Conservation (phyloP, 345 rosid species). For the Eucalyptus pauciflora region DNA sequence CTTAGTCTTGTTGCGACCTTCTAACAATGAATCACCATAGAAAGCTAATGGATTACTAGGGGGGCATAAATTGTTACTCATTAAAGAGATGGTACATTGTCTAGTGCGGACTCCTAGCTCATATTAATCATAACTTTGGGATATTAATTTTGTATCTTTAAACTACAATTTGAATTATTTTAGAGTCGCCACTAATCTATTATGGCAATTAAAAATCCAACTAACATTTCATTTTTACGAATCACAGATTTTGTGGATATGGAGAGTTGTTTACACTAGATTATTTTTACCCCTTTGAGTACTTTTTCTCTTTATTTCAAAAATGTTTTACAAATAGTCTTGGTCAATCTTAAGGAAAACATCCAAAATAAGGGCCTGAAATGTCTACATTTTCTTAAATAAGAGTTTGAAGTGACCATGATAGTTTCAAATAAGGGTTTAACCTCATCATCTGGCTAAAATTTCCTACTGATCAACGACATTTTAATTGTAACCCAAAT, state of each 20-base stretch:
- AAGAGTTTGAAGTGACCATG: no score
- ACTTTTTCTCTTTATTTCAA: not conserved
- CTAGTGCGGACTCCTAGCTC: not conserved
- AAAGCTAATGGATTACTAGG: not conserved
- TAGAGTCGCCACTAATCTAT: not conserved
- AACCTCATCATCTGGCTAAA: no score
- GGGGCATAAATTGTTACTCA: not conserved
- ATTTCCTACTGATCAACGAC: fast-evolving
- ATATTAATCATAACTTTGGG: not conserved
- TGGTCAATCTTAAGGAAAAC: not conserved
- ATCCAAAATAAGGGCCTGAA: fast-evolving
- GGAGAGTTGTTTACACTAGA: not conserved
- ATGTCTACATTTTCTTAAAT: no score
- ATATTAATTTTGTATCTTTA: not conserved
- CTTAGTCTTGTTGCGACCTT: not conserved
- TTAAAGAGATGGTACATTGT: not conserved
- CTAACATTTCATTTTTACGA: not conserved
- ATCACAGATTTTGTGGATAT: not conserved
- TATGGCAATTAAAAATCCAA: not conserved
- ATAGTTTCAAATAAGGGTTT: no score
- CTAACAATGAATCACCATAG: not conserved
- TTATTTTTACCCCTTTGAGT: not conserved
- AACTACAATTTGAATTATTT: not conserved
- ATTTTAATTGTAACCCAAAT: no score
- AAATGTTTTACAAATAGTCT: not conserved